Conservation (phyloP, 352 stramenopile species). For the Globisporangium spiculum region DNA sequence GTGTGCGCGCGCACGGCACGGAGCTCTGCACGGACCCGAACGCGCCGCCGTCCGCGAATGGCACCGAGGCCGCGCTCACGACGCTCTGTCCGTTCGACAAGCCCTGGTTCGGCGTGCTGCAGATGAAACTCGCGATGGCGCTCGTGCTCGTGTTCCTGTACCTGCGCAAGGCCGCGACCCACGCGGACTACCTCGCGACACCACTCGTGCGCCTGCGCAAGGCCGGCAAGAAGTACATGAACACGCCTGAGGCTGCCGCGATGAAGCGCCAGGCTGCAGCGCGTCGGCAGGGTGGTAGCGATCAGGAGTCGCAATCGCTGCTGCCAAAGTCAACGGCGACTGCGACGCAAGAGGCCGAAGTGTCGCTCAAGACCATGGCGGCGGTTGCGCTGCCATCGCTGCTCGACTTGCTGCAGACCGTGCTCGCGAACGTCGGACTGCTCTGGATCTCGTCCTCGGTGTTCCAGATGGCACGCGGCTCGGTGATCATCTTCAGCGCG, state of each 20-base stretch:
- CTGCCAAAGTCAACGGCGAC: background rate
- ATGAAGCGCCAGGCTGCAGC: constrained; percentile 40
- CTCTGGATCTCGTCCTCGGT: constrained; percentile 88
- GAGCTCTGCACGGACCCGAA: constrained; percentile 48
- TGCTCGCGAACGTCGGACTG: constrained; percentile 84
- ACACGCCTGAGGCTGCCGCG: constrained; percentile 33
- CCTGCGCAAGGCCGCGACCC: constrained; percentile 49
- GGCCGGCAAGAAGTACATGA: constrained; percentile 56
- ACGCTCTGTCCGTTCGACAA: constrained; percentile 80
- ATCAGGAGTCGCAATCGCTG: constrained; percentile 14
- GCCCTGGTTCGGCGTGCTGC: constrained; percentile 81
- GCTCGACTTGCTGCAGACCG: constrained; percentile 83
- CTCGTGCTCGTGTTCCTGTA: constrained; percentile 78
- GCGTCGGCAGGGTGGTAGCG: background rate
- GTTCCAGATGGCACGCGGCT: constrained; percentile 89
- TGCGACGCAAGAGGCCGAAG: background rate
- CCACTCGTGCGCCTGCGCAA: constrained; percentile 66
- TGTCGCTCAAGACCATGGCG: constrained; percentile 49
- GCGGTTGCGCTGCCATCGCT: constrained; percentile 67
- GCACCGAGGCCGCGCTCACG: constrained; percentile 26
- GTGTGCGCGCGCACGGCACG: constrained; percentile 49
- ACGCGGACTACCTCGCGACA: constrained; percentile 65
- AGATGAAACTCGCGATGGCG: constrained; percentile 86
- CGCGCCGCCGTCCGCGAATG: constrained; percentile 9
- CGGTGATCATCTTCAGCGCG: constrained; percentile 90